phyloP scores from a whole-genome alignment of 2,329 filamentous ascomycete species.

The Didymellaceae sp. region DNA sequence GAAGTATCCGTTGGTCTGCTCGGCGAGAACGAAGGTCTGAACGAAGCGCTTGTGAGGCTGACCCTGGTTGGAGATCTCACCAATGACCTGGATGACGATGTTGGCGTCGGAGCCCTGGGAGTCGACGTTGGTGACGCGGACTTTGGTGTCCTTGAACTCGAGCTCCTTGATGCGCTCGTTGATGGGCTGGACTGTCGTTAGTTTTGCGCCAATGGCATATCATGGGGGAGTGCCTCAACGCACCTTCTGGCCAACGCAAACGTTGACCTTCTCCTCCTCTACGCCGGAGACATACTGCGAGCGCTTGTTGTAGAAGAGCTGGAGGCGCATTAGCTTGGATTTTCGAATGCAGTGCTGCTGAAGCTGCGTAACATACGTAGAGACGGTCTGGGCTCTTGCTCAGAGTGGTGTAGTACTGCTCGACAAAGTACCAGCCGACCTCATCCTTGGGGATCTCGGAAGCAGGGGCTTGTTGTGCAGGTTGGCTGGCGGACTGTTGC shows the following conservation, averaged over 20 bases:
- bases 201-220: not conserved
- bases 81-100: slow-evolving; percentile 97
- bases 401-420: slow-evolving; percentile 98
- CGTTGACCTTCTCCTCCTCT: slow-evolving; percentile 86
- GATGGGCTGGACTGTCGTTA: slow-evolving; percentile 69
- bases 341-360: not conserved
- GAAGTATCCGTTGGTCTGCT: slow-evolving; percentile 96
- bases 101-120: slow-evolving; percentile 90
- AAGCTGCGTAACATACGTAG: slow-evolving; percentile 58
- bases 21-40: slow-evolving; percentile 95
- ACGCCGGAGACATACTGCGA: slow-evolving; percentile 93
- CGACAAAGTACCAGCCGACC: slow-evolving; percentile 99
- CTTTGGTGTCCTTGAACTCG: slow-evolving; percentile 97
- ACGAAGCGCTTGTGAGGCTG: slow-evolving; percentile 94
- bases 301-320: slow-evolving; percentile 93
- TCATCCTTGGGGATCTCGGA: slow-evolving; percentile 77
- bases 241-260: slow-evolving; percentile 88
- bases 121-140: slow-evolving; percentile 97
- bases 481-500: slow-evolving; percentile 36
- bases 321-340: slow-evolving; percentile 27
- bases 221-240: slow-evolving; percentile 40
- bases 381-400: slow-evolving; percentile 95
- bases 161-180: slow-evolving; percentile 92
- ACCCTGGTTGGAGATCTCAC: slow-evolving; percentile 94
- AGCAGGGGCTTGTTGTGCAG: slow-evolving; percentile 35